Evolutionary conservation across 1,139 yeast species (phyloP), one percentile per base, ranked within the genome.

Genomic region (Saccharomyces hybrid): DNA sequence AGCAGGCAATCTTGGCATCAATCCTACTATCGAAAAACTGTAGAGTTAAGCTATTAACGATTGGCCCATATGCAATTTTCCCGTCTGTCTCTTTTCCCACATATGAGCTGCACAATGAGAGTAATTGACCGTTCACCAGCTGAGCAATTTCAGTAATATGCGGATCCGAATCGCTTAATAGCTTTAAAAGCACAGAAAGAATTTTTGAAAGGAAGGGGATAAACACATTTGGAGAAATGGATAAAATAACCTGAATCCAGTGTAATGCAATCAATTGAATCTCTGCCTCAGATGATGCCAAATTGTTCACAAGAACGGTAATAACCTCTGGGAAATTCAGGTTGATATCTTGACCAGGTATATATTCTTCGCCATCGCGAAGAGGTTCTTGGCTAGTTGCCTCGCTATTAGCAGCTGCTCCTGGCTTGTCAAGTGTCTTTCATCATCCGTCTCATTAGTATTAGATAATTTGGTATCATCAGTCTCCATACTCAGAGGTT

Each of bases 271-370:
- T 88, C 32, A 84, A 71, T 67, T 89, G 96, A 51, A 91, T 86
- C 62, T 88, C 89, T 56, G 85, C 82, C 55, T 85, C 90, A 0
- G 83, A 75, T 0, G 85, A 80, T 57, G 88, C 87, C 52, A 95
- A 74, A 60, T 89, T 89, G 2, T 90, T 82, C 32, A 93, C 80
- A 48, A 93, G 71, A 48, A 91, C 90, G 55, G 84, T 88, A 51
- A 90, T 84, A 50, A 93, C 84, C 62, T 82, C 86, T 4, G 90
- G 82, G 64, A 84, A 89, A 69, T 91, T 95, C 51, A 93, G 78
- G 57, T 81, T 82, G 23, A 90, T 84, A 65, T 93, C 96, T 66
- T 90, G 96, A 0, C 97, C 97, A 3, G 88, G 88, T 16, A 85
- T 76, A 62, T 85, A 85, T 8, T 83, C 71, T 5, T 83, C 88